Evolutionary conservation across 208 protist genomes (phyloP), one percentile per base, ranked within the genome.

Genomic region (Crithidia acanthocephali): DNA sequence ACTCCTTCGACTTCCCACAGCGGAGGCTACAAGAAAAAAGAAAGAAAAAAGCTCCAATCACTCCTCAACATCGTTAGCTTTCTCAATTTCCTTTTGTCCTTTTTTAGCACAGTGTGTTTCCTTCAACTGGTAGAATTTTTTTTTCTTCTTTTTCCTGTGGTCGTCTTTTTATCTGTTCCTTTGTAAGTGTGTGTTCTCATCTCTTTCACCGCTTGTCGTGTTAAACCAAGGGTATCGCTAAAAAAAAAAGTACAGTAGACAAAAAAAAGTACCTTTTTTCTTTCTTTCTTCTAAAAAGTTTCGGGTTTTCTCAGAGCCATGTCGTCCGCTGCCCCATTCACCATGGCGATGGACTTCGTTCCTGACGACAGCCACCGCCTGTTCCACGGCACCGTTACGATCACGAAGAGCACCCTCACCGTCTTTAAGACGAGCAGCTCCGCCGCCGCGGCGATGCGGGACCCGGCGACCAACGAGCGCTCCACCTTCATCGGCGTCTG

Each of bases 401-500:
- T 94, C 65, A 88, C 77, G 48, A 86, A 80, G 42, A 87, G 79
- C 9, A 88, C 83, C 13, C 40, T 91, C 10, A 91, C 84, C 10
- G 78, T 91, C 35, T 85, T 83, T 65, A 82, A 83, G 71, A 60
- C 66, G 20, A 68, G 23, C 52, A 32, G 65, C 27, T 9, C 22
- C 5, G 42, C 72, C 28, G 13, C 37, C 56, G 47, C 63, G 10
- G 45, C 64, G 3, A 48, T 61, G 62, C 62, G 37, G 10, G 72
- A 72, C 40, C 63, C 78, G 22, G 65, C 57, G 1, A 52, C 50
- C 40, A 75, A 72, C 40, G 81, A 80, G 32, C 75, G 82, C 47
- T 44, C 83, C 13, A 73, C 71, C 27, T 92, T 93, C 47, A 81
- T 95, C 52, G 90, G 90, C 33, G 81, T 87, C n/a, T 88, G 83